Evolutionary conservation across 2,329 filamentous ascomycete genomes (phyloP).

Genomic region (Fusarium pininemorale): DNA sequence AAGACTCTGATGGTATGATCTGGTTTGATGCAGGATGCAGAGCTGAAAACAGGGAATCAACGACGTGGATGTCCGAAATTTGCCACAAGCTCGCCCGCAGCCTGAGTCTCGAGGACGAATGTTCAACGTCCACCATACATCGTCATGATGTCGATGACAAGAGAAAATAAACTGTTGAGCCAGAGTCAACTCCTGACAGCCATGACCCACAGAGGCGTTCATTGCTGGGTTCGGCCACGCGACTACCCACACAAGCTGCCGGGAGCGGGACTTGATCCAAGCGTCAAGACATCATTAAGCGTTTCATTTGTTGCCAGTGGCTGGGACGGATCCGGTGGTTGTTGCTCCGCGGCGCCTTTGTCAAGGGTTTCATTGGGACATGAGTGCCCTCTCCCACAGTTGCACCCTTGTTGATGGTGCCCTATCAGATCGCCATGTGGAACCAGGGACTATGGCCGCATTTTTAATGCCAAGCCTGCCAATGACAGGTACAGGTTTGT

Average conservation of each 20-base stretch:
- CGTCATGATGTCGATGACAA: constrained; percentile 13
- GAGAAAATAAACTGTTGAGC: constrained; percentile 22
- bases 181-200: constrained; percentile 35
- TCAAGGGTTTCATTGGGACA: constrained; percentile 18
- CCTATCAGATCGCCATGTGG: constrained; percentile 40
- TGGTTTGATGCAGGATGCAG: neutral
- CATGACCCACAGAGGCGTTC: constrained; percentile 27
- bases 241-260: constrained; percentile 39
- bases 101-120: neutral
- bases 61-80: neutral
- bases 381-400: constrained; percentile 8
- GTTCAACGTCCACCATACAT: neutral
- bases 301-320: constrained; percentile 37
- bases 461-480: constrained; percentile 24
- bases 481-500: constrained; percentile 15
- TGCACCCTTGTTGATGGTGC: constrained; percentile 23
- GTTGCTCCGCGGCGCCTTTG: constrained; percentile 19
- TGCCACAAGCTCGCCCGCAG: constrained; percentile 15
- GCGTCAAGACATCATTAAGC: constrained; percentile 30
- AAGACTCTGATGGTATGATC: neutral
- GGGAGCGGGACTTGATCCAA: constrained; percentile 38
- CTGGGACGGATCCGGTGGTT: constrained; percentile 36
- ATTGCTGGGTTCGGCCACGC: constrained; percentile 40
- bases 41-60: neutral
- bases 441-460: constrained; percentile 16